Conservation (phyloP, 371 early-diverging fungal genomes). For the Circinella umbellata region DNA sequence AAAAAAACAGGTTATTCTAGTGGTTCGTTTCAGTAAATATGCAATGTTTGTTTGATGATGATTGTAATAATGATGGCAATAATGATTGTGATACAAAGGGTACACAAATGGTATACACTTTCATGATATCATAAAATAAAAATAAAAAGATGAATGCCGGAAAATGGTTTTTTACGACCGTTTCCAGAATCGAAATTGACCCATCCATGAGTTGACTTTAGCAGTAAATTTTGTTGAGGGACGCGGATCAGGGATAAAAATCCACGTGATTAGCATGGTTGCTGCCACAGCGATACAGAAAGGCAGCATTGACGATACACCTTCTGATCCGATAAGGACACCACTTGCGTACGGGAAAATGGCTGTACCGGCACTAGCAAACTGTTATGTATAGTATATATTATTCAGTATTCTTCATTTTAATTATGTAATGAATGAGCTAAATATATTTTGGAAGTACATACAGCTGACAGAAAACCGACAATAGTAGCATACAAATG, state of each 20-base stretch:
- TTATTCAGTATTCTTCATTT: no score
- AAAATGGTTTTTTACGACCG: neutral
- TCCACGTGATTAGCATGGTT: constrained; percentile 25
- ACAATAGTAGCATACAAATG: constrained; percentile 26
- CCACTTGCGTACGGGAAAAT: constrained; percentile 32
- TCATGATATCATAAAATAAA: no score
- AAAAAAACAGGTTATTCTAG: no score
- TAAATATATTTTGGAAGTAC: neutral
- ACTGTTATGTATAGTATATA: constrained; percentile 3
- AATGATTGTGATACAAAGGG: no score
- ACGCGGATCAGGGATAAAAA: constrained; percentile 27
- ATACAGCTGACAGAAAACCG: constrained; percentile 32
- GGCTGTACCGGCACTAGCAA: constrained; percentile 30
- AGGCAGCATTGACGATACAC: constrained; percentile 30
- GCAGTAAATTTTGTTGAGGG: neutral
- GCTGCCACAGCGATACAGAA: constrained; percentile 24
- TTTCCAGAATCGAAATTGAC: neutral
- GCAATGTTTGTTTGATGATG: no score
- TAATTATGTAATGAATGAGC: neutral
- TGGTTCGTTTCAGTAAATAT: no score
- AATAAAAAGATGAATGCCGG: neutral
- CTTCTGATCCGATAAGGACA: constrained; percentile 23
- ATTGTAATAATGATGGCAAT: no score
- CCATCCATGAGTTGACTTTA: neutral
- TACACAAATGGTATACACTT: no score